Evolutionary conservation across 176 grass and related monocot genomes (phyloP).

Genomic region (Aegilops umbellulata): DNA sequence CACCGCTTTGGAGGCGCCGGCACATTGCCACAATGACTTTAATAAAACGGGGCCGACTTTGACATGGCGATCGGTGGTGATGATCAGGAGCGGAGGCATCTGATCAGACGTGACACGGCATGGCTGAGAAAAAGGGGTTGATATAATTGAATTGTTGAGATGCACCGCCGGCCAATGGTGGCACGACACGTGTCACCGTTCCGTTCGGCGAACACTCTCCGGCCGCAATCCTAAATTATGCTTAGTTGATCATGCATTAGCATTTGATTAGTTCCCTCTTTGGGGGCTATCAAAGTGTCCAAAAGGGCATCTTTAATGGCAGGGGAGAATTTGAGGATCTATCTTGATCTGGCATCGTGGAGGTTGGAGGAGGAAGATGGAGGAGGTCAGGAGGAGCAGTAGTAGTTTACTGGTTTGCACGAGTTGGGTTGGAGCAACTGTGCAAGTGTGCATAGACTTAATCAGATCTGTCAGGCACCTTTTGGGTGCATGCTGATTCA

Average conservation of each 20-base stretch:
- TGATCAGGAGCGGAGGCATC: constrained; percentile 23
- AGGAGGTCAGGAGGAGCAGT: constrained; percentile 7
- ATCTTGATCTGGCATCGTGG: constrained; percentile 33
- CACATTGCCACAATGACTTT: constrained; percentile 47
- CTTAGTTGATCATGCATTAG: neutral
- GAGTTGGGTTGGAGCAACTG: constrained; percentile 40
- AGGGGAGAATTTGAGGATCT: constrained; percentile 36
- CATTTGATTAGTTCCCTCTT: constrained; percentile 16
- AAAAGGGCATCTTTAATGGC: constrained; percentile 40
- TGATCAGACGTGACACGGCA: constrained; percentile 41
- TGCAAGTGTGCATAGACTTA: constrained; percentile 38
- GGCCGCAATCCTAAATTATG: constrained; percentile 3
- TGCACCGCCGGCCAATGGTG: constrained; percentile 11
- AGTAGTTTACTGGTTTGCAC: constrained; percentile 51
- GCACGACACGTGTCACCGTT: neutral
- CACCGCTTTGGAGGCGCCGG: constrained; percentile 50
- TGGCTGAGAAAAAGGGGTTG: constrained; percentile 15
- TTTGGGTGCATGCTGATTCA: constrained; percentile 47
- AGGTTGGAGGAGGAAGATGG: neutral
- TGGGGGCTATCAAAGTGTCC: constrained; percentile 30
- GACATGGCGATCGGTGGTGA: constrained; percentile 3
- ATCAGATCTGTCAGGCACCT: constrained; percentile 24
- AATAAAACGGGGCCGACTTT: constrained; percentile 39
- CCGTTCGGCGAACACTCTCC: neutral
- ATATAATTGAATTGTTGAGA: constrained; percentile 19